Base-by-base conservation (phyloP, 78 protist genomes). In the Polysphondylium violaceum region DNA sequence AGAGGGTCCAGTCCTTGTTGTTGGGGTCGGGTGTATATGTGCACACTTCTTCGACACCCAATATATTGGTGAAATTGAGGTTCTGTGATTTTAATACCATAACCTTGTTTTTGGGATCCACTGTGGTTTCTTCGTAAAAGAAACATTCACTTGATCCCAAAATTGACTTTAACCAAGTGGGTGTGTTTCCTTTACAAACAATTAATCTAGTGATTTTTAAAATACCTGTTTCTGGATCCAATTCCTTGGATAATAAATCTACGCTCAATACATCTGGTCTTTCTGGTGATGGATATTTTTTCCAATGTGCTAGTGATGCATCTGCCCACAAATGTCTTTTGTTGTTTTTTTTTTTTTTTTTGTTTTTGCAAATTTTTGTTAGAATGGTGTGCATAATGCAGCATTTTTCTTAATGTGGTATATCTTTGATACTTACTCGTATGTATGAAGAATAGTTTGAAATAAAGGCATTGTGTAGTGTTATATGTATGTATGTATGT, bases 271-370 rank as follows among this genome's bases (percentile, higher is more conserved):
- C 73, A 65, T 88, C 94, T 31, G 94, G 94, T 59, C 87, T 55
- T 16, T 76, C 76, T 69, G 94, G 94, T 58, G 86, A 56, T 61
- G 94, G 94, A 73, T 88, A 88, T 65, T 88, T 88, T 71, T 69
- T 76, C 86, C 86, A 88, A 75, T 87, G 74, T 27, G 87, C 94
- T 47, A 44, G n/a, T 19, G 94, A 76, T 40, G 58, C 72, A 76
- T 88, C 87, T 56, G 74, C n/a, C 94, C 94, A 88, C 12, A 58
- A 50, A 73, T 88, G 94, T 65, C 94, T 88, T 33, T 61, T 8
- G 12, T 33, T 9, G 0, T 61, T 61, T 61, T 35, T 35, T 35
- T 61, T 61, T 61, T 61, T 60, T 60, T 23, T 35, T 61, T 7
- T 35, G 12, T 33, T 59, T 59, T 29, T 59, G 3, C 29, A n/a